Percentiles rank a stretch among this genome's conserved stretches.
Evolutionary conservation across 2,329 filamentous ascomycete genomes (phyloP).

Genomic region (Fusarium aywerte): DNA sequence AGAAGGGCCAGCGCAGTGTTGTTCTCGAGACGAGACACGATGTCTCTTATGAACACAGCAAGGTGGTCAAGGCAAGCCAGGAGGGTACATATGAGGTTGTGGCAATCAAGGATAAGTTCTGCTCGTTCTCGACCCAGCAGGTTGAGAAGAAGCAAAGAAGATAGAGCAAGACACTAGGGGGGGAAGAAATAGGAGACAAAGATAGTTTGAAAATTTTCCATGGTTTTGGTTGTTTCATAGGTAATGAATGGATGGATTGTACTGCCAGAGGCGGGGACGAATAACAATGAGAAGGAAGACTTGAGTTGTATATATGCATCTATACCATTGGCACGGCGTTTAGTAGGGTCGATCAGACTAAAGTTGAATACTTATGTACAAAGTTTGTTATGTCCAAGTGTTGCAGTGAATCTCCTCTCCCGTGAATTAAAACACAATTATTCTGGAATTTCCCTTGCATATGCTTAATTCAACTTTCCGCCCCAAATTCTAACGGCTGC

Average conservation of each 20-base stretch:
- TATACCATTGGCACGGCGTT: slow-evolving; percentile 56
- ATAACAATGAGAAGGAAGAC: slow-evolving; percentile 35
- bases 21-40: slow-evolving; percentile 94
- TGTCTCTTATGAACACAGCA: slow-evolving; percentile 80
- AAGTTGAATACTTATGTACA: slow-evolving; percentile 43
- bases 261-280: slow-evolving; percentile 20
- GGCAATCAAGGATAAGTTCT: slow-evolving; percentile 92
- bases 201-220: slow-evolving; percentile 33
- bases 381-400: slow-evolving; percentile 2
- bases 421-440: neutral
- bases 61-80: slow-evolving; percentile 85
- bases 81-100: slow-evolving; percentile 99
- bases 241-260: slow-evolving; percentile 30
- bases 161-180: slow-evolving; percentile 19
- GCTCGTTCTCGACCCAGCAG: slow-evolving; percentile 82
- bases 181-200: slow-evolving; percentile 10
- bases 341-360: slow-evolving; percentile 41
- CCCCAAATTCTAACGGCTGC: neutral
- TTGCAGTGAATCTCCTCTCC: neutral
- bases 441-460: neutral
- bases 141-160: slow-evolving; percentile 61
- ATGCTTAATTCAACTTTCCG: neutral
- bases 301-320: slow-evolving; percentile 49
- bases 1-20: slow-evolving; percentile 78
- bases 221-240: slow-evolving; percentile 30